phyloP scores from a whole-genome alignment of 805 yeast genomes.

The Saccharomyces jurei region DNA sequence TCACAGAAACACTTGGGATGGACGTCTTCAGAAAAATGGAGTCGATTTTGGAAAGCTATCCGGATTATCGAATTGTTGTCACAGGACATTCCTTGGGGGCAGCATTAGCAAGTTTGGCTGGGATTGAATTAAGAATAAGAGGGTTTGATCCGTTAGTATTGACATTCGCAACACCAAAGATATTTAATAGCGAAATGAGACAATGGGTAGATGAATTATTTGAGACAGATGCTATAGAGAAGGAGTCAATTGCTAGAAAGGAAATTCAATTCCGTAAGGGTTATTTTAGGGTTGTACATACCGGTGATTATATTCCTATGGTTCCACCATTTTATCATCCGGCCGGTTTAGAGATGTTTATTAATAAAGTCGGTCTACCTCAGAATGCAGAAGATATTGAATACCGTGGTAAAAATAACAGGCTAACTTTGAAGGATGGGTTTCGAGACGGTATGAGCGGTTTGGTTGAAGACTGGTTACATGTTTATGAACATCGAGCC shows the following conservation, averaged over 20 bases:
- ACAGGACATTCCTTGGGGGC: constrained; percentile 77
- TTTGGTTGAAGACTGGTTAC: constrained; percentile 15
- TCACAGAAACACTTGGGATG: constrained; percentile 36
- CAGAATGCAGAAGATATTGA: constrained; percentile 22
- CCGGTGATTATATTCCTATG: constrained; percentile 50
- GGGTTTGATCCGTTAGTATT: constrained; percentile 50
- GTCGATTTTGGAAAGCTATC: constrained; percentile 31
- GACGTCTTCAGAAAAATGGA: constrained; percentile 33
- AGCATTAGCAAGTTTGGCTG: constrained; percentile 56
- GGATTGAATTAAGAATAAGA: constrained; percentile 48
- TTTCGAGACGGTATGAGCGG: constrained; percentile 1
- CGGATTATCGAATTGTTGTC: constrained; percentile 43
- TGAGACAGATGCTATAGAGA: constrained; percentile 30
- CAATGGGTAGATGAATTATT: constrained; percentile 46
- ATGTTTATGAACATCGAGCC: constrained; percentile 33
- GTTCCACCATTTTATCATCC: constrained; percentile 49
- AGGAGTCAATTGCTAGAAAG: constrained; percentile 15
- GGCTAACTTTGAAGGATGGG: constrained; percentile 1
- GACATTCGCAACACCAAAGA: constrained; percentile 56
- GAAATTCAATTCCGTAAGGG: constrained; percentile 30
- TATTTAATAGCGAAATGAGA: constrained; percentile 48
- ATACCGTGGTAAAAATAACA: constrained; percentile 16
- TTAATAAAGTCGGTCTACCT: constrained; percentile 32
- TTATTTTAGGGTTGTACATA: constrained; percentile 48
- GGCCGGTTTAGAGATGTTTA: constrained; percentile 45